Conservation (phyloP, 2,329 filamentous ascomycete genomes). For the Hyphodiscus sp. region DNA sequence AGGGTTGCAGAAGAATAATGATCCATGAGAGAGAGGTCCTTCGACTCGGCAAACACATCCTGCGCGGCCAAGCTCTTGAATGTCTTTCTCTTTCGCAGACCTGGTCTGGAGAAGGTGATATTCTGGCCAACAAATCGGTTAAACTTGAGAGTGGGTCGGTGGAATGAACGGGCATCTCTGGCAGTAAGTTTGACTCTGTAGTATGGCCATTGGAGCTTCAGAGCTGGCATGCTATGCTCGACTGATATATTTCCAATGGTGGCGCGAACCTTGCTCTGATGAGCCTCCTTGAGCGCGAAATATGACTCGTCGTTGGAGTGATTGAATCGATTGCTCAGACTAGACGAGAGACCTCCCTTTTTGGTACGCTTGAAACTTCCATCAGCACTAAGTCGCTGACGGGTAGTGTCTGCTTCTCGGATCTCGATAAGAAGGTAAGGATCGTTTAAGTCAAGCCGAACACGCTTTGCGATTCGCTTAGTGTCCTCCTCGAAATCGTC, state of each 20-base stretch:
- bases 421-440: conserved; percentile 80
- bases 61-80: conserved; percentile 73
- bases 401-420: conserved; percentile 59
- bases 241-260: conserved; percentile 88
- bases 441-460: conserved; percentile 82
- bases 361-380: conserved; percentile 59
- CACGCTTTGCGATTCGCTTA: conserved; percentile 66
- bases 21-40: conserved; percentile 78
- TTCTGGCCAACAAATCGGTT: conserved; percentile 59
- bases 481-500: conserved; percentile 75
- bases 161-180: conserved; percentile 72
- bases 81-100: conserved; percentile 71
- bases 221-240: conserved; percentile 87
- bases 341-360: conserved; percentile 62
- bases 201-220: conserved; percentile 91
- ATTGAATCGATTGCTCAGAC: conserved; percentile 80
- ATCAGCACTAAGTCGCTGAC: conserved; percentile 30
- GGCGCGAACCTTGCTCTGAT: conserved; percentile 90
- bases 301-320: conserved; percentile 96
- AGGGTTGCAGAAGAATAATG: conserved; percentile 76
- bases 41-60: conserved; percentile 72
- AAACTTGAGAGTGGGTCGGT: conserved; percentile 73
- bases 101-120: conserved; percentile 68
- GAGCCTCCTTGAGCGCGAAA: conserved; percentile 91
- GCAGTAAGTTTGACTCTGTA: conserved; percentile 79